Evolutionary conservation across 345 rosid species (phyloP).

Genomic region (thale cress (Arabidopsis thaliana)): TAIR10.1 NC_003070.9:29961001-29961500

Average conservation of each 20-base stretch:
- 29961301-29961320: slow-evolving; percentile 36
- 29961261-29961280: slow-evolving; percentile 18
- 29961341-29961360: slow-evolving; percentile 82
- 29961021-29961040: slow-evolving; percentile 5
- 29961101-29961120: slow-evolving; percentile 60
- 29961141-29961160: slow-evolving; percentile 92
- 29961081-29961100: slow-evolving; percentile 77
- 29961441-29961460: background rate
- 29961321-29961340: slow-evolving; percentile 84
- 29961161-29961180: slow-evolving; percentile 78
- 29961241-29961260: slow-evolving; percentile 22
- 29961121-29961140: slow-evolving; percentile 78
- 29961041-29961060: background rate
- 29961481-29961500: slow-evolving; percentile 58
- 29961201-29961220: slow-evolving; percentile 85
- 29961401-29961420: slow-evolving; percentile 15
- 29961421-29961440: background rate
- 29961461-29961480: too few relatives aligned
- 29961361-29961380: slow-evolving; percentile 84
- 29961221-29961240: slow-evolving; percentile 78
- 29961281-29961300: background rate
- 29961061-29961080: slow-evolving; percentile 91
- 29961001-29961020: slow-evolving; percentile 24
- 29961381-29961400: slow-evolving; percentile 89
- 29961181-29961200: slow-evolving; percentile 79